Percentiles rank a stretch among this genome's conserved stretches.
Conservation (phyloP, 2,329 filamentous ascomycete species). For the Acrodontium crateriforme region DNA sequence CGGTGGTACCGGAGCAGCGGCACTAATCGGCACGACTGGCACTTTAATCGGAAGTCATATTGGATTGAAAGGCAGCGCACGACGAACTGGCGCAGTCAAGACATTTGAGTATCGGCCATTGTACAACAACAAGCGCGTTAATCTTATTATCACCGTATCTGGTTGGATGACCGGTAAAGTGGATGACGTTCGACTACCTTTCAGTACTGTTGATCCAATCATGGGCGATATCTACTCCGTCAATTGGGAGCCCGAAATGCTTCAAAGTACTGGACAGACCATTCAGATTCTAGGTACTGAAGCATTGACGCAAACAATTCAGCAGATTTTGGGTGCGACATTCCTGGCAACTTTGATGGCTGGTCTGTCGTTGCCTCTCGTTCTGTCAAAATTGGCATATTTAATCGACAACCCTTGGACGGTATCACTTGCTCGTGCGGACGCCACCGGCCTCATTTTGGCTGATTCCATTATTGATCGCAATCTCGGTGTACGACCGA, state of each 20-base stretch:
- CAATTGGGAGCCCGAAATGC: slow-evolving; percentile 95
- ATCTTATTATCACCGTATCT: slow-evolving; percentile 85
- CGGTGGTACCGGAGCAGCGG: slow-evolving; percentile 80
- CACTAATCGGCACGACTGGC: slow-evolving; percentile 81
- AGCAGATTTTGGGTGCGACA: slow-evolving; percentile 86
- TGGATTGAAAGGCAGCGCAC: slow-evolving; percentile 69
- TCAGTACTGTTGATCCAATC: slow-evolving; percentile 87
- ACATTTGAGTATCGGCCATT: slow-evolving; percentile 95
- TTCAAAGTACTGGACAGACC: slow-evolving; percentile 93
- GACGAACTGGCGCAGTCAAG: slow-evolving; percentile 79
- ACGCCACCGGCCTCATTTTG: slow-evolving; percentile 75
- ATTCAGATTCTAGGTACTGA: slow-evolving; percentile 98
- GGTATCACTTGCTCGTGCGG: slow-evolving; percentile 85
- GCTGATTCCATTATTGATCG: slow-evolving; percentile 88
- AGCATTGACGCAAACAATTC: slow-evolving; percentile 88
- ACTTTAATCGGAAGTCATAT: slow-evolving; percentile 79
- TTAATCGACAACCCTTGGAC: slow-evolving; percentile 98
- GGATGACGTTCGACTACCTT: slow-evolving; percentile 89
- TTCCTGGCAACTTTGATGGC: slow-evolving; percentile 84
- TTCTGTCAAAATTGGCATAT: slow-evolving; percentile 86
- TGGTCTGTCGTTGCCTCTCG: slow-evolving; percentile 78
- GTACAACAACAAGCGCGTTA: slow-evolving; percentile 95
- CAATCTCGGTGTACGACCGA: slow-evolving; percentile 77
- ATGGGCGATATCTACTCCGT: slow-evolving; percentile 99
- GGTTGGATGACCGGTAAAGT: slow-evolving; percentile 98